phyloP scores from a whole-genome alignment of 2,329 filamentous ascomycete species.

The Myriosclerotinia scirpicola region DNA sequence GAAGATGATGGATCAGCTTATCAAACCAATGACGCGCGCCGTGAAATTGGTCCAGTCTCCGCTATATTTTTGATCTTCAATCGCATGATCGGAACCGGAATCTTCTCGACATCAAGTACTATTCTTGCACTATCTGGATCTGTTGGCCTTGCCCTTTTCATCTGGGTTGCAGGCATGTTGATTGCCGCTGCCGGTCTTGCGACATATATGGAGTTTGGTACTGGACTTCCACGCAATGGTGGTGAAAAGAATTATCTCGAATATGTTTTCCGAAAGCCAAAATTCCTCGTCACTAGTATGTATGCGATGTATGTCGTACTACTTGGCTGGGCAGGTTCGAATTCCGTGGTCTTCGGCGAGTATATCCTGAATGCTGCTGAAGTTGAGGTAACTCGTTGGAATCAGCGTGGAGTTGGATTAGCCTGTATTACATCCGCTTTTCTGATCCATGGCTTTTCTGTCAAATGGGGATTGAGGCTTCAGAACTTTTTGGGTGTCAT shows the following conservation, averaged over 20 bases:
- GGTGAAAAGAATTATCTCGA: constrained; percentile 69
- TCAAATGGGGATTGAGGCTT: constrained; percentile 66
- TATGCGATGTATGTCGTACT: constrained; percentile 63
- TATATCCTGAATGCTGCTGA: constrained; percentile 67
- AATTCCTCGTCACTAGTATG: constrained; percentile 59
- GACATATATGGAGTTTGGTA: constrained; percentile 67
- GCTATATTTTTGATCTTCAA: constrained; percentile 63
- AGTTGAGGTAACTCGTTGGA: constrained; percentile 63
- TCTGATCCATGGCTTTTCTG: constrained; percentile 61
- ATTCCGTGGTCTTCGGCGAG: constrained; percentile 69
- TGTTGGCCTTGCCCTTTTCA: constrained; percentile 60
- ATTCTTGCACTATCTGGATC: constrained; percentile 59
- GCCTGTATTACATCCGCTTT: constrained; percentile 65
- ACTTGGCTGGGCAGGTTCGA: constrained; percentile 64
- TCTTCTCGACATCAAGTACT: constrained; percentile 62
- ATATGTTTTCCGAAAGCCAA: constrained; percentile 60
- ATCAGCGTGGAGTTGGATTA: constrained; percentile 65
- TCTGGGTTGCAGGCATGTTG: constrained; percentile 62
- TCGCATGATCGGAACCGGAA: constrained; percentile 65
- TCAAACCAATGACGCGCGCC: constrained; percentile 37
- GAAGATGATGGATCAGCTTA: constrained; percentile 16
- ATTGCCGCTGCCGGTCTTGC: constrained; percentile 62
- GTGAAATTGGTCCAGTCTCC: constrained; percentile 56
- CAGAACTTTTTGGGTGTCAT: constrained; percentile 65
- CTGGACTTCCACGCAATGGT: constrained; percentile 62